Conservation (phyloP, 495 filamentous ascomycete genomes). For the Trichocladium uniseriatum region DNA sequence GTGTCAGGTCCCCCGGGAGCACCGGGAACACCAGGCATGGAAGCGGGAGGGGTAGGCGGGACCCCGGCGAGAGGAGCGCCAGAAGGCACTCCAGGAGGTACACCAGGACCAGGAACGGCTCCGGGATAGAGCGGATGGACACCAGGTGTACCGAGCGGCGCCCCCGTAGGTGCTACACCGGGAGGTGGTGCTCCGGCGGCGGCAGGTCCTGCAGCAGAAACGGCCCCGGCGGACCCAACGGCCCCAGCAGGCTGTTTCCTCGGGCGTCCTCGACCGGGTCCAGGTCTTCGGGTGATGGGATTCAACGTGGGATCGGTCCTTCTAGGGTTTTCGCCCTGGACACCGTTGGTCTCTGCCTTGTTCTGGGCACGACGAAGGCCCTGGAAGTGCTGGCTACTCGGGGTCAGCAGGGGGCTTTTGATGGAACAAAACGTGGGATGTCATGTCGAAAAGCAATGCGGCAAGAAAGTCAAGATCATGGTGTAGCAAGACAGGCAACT, state of each 20-base stretch:
- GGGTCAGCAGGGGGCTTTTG: neutral
- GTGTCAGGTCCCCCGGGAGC: neutral
- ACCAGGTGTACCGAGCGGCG: constrained; percentile 3
- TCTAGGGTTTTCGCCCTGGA: constrained; percentile 15
- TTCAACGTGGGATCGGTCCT: constrained; percentile 37
- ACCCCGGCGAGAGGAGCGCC: neutral
- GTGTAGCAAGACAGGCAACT: neutral
- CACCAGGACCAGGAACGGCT: neutral
- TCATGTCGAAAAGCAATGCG: no score
- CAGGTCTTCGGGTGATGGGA: constrained; percentile 42
- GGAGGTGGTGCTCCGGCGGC: constrained; percentile 2
- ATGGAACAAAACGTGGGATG: neutral
- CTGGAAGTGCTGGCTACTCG: constrained; percentile 42
- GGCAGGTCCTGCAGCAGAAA: constrained; percentile 7
- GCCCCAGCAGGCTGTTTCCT: constrained; percentile 26
- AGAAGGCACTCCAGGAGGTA: neutral
- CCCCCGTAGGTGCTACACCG: neutral
- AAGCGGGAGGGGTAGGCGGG: neutral
- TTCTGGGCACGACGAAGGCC: constrained; percentile 39
- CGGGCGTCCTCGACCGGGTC: constrained; percentile 40
- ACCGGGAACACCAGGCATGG: constrained; percentile 1
- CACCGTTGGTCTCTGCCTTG: constrained; percentile 31
- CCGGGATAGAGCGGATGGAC: neutral
- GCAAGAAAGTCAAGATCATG: no score
- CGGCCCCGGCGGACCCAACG: no score